Conservation (phyloP, 2,329 filamentous ascomycete genomes). For the Shiraia sp. region DNA sequence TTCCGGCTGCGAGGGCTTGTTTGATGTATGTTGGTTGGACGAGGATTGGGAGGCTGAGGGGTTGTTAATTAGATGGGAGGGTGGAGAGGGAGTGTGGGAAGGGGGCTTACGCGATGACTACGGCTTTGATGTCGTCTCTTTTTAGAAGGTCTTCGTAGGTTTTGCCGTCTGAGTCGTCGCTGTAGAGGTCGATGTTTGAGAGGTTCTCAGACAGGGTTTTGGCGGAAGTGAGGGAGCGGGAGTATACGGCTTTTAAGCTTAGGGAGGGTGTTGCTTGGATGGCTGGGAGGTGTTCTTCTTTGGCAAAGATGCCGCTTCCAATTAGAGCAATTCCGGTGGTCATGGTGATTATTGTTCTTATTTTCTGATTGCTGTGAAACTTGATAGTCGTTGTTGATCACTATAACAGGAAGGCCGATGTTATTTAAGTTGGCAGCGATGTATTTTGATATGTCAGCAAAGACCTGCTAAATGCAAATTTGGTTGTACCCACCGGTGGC, state of each 20-base stretch:
- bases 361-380: not conserved
- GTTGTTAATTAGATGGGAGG: conserved; percentile 1
- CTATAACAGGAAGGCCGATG: too few species aligned
- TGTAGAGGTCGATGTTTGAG: conserved; percentile 59
- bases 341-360: conserved; percentile 10
- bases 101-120: conserved; percentile 56
- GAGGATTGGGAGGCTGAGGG: conserved; percentile 61
- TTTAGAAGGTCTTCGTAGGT: conserved; percentile 57
- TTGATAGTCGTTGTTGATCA: not conserved
- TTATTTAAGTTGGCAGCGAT: not conserved
- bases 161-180: conserved; percentile 56
- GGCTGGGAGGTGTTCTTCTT: conserved; percentile 65
- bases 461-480: conserved; percentile 9
- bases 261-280: conserved; percentile 59
- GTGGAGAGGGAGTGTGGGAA: not conserved
- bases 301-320: conserved; percentile 66
- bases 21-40: conserved; percentile 63
- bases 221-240: conserved; percentile 64
- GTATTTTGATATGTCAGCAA: too few species aligned
- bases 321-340: conserved; percentile 63
- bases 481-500: too few species aligned
- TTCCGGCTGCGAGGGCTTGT: conserved; percentile 64
- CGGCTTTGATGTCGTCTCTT: conserved; percentile 58
- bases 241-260: conserved; percentile 67
- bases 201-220: conserved; percentile 44